Evolutionary conservation across 2,329 filamentous ascomycete genomes (phyloP).

Genomic region (Trichoderma afroharzianum): DNA sequence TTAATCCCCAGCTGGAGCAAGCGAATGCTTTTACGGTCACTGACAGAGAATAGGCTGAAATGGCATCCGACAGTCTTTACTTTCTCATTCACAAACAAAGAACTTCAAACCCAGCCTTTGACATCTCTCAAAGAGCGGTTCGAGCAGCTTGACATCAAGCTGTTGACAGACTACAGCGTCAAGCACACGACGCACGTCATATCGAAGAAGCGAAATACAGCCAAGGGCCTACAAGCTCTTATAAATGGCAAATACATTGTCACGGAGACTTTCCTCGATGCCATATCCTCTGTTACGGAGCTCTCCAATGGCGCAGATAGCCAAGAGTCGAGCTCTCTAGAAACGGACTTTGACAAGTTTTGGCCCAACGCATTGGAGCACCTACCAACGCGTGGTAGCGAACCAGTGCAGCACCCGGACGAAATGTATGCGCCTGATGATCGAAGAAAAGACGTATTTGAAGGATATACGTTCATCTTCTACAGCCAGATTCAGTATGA

Average conservation of each 20-base stretch:
- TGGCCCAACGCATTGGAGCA: slow-evolving; percentile 75
- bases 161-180: slow-evolving; percentile 66
- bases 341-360: slow-evolving; percentile 70
- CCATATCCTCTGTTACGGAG: slow-evolving; percentile 59
- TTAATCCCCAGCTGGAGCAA: neutral
- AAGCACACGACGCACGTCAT: slow-evolving; percentile 81
- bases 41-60: slow-evolving; percentile 53
- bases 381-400: slow-evolving; percentile 70
- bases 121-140: slow-evolving; percentile 60
- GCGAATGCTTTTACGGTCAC: neutral
- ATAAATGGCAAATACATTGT: slow-evolving; percentile 80
- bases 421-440: slow-evolving; percentile 70
- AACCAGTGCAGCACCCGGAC: slow-evolving; percentile 65
- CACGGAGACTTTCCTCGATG: slow-evolving; percentile 67
- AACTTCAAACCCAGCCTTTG: slow-evolving; percentile 64
- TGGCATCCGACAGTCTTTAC: slow-evolving; percentile 82
- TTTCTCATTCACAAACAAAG: slow-evolving; percentile 67
- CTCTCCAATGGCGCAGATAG: slow-evolving; percentile 45
- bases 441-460: slow-evolving; percentile 67
- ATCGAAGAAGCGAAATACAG: slow-evolving; percentile 82
- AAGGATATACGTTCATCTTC: slow-evolving; percentile 86
- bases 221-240: slow-evolving; percentile 81
- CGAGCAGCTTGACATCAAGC: slow-evolving; percentile 86
- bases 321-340: slow-evolving; percentile 56
- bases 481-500: slow-evolving; percentile 72